Percentiles rank a stretch among this genome's conserved stretches.
Conservation (phyloP, 768 basidiomycete species). For the Suillus clintonianus region DNA sequence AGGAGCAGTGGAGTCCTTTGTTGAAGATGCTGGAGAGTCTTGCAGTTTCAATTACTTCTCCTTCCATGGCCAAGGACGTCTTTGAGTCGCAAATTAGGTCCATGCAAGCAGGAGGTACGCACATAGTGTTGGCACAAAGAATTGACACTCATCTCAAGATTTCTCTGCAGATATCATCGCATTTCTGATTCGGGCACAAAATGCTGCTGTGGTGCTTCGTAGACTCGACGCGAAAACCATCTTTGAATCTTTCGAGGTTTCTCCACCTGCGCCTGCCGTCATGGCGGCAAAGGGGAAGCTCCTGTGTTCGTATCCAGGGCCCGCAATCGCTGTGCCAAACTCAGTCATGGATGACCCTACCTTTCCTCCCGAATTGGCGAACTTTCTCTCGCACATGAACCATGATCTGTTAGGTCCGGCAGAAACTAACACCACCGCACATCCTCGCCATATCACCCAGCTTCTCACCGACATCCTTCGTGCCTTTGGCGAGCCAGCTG, state of each 20-base stretch:
- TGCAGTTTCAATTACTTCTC: background rate
- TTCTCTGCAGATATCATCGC: slow-evolving; percentile 35
- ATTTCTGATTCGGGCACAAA: slow-evolving; percentile 45
- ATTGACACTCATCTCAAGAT: background rate
- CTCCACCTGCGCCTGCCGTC: slow-evolving; percentile 33
- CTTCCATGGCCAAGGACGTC: slow-evolving; percentile 1
- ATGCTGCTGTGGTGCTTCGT: slow-evolving; percentile 47
- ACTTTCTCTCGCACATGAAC: slow-evolving; percentile 39
- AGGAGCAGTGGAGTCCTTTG: slow-evolving; percentile 26
- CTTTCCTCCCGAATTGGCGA: slow-evolving; percentile 37
- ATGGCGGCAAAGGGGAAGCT: slow-evolving; percentile 43
- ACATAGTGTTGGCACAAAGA: background rate
- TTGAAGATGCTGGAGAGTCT: slow-evolving; percentile 21
- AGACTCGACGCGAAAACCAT: slow-evolving; percentile 22
- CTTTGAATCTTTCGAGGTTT: slow-evolving; percentile 49
- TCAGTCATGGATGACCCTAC: slow-evolving; percentile 23
- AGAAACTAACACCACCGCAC: slow-evolving; percentile 15
- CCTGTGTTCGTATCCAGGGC: slow-evolving; percentile 44
- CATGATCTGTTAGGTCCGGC: slow-evolving; percentile 31
- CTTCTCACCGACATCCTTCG: slow-evolving; percentile 47
- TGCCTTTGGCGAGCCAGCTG: slow-evolving; percentile 26
- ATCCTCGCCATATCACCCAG: slow-evolving; percentile 49
- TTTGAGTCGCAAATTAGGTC: slow-evolving; percentile 12
- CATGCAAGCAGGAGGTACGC: slow-evolving; percentile 26
- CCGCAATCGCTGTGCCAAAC: slow-evolving; percentile 39